phyloP scores from a whole-genome alignment of 345 rosid genomes.

The Euphorbia lathyris region DNA sequence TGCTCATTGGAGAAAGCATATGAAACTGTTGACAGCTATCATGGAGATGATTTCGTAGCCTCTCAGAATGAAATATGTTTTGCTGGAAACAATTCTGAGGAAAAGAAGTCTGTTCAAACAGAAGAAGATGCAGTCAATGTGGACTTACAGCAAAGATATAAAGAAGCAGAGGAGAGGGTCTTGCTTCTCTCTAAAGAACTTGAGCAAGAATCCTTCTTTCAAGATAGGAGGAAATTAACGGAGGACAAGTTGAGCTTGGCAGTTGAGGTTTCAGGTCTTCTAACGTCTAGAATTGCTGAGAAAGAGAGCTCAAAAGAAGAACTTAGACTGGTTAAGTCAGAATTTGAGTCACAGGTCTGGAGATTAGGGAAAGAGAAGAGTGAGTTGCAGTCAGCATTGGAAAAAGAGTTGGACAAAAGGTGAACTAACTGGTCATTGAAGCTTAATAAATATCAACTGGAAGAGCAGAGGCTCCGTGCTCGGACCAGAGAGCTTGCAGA shows the following conservation, averaged over 20 bases:
- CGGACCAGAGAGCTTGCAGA: slow-evolving; percentile 95
- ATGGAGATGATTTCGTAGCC: slow-evolving; percentile 34
- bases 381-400: slow-evolving; percentile 76
- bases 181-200: slow-evolving; percentile 60
- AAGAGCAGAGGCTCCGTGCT: slow-evolving; percentile 91
- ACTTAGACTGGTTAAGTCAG: slow-evolving; percentile 49
- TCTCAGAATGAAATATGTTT: slow-evolving; percentile 30
- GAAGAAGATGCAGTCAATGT: slow-evolving; percentile 51
- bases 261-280: slow-evolving; percentile 60
- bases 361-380: slow-evolving; percentile 74
- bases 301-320: slow-evolving; percentile 64
- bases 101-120: slow-evolving; percentile 27
- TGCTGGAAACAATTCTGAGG: slow-evolving; percentile 27
- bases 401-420: slow-evolving; percentile 95
- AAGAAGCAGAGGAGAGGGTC: slow-evolving; percentile 75
- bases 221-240: slow-evolving; percentile 44
- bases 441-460: slow-evolving; percentile 75
- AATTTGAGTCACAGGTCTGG: slow-evolving; percentile 47
- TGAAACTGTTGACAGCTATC: slow-evolving; percentile 32
- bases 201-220: slow-evolving; percentile 56
- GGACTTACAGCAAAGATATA: slow-evolving; percentile 54
- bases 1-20: slow-evolving; percentile 42
- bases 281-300: slow-evolving; percentile 59
- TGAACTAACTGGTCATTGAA: slow-evolving; percentile 84
- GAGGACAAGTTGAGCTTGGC: slow-evolving; percentile 77